Conservation (phyloP, 352 stramenopile species). For the Globisporangium uncinulatum region DNA sequence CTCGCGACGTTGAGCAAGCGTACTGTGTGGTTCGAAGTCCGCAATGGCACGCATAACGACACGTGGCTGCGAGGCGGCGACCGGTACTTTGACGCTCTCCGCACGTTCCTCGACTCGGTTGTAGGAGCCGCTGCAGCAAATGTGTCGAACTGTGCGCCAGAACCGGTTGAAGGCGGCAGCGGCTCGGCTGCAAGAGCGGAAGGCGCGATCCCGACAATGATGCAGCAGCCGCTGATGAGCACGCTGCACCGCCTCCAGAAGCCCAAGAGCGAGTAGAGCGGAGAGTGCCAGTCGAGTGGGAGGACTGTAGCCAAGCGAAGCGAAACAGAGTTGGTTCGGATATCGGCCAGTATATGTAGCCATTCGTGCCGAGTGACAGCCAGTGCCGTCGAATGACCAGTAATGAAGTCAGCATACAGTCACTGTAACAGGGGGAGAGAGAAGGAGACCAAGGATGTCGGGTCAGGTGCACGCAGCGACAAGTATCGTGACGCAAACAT, state of each 20-base stretch:
- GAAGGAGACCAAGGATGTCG: no score
- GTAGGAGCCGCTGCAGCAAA: no score
- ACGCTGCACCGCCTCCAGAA: conserved; percentile 25
- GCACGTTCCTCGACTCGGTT: conserved; percentile 57
- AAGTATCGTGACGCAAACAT: no score
- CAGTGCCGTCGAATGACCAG: no score
- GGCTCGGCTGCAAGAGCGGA: conserved; percentile 21
- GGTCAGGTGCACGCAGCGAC: no score
- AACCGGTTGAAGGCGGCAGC: conserved; percentile 7
- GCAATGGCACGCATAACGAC: conserved; percentile 94
- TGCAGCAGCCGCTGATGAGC: conserved; percentile 53
- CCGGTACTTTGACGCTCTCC: conserved; percentile 78
- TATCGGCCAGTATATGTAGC: no score
- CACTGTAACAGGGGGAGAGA: no score
- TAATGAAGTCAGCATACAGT: no score
- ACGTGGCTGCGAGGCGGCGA: conserved; percentile 88
- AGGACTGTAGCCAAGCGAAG: no score
- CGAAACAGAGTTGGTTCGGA: no score
- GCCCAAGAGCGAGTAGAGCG: conserved; percentile 20
- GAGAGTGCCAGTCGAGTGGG: no score
- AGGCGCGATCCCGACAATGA: conserved; percentile 66
- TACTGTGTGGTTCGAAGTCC: conserved; percentile 68
- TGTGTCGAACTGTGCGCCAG: conserved; percentile 5
- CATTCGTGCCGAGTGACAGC: no score
- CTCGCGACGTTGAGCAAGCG: conserved; percentile 49